Percentiles rank a stretch among this genome's conserved stretches.
Evolutionary conservation across 73 alveolate genomes (phyloP).

Genomic region (Paramecium biaurelia): DNA sequence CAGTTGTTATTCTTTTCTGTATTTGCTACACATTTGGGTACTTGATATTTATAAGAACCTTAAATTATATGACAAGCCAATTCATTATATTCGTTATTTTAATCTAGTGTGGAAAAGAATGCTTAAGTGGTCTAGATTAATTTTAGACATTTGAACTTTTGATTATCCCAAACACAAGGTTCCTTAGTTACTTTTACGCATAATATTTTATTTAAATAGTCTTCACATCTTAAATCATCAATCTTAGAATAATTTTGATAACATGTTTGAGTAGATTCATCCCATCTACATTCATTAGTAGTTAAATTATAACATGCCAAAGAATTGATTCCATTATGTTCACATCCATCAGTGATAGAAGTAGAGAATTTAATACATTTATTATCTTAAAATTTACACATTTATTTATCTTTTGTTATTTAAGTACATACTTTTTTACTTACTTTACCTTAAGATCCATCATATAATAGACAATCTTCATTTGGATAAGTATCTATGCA

Average conservation of each 20-base stretch:
- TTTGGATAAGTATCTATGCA: neutral
- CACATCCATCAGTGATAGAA: neutral
- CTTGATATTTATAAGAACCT: neutral
- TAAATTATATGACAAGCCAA: neutral
- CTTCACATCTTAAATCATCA: neutral
- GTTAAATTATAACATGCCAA: neutral
- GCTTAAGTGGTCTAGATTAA: neutral
- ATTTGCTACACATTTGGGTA: neutral
- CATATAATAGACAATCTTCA: neutral
- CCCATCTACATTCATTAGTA: neutral
- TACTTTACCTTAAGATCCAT: neutral
- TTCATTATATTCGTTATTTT: neutral
- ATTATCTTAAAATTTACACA: neutral
- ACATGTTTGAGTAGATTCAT: neutral
- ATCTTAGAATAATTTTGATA: neutral
- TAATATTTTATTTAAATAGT: neutral
- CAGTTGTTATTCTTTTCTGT: neutral
- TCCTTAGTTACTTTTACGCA: neutral
- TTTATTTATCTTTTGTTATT: neutral
- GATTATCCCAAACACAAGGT: neutral
- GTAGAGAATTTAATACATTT: neutral
- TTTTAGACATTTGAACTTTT: neutral
- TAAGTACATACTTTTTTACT: neutral
- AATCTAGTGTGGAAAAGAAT: neutral
- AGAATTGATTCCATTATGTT: neutral